Base-by-base conservation (phyloP, 768 basidiomycete genomes). In the Leccinum olivaceopallidum region DNA sequence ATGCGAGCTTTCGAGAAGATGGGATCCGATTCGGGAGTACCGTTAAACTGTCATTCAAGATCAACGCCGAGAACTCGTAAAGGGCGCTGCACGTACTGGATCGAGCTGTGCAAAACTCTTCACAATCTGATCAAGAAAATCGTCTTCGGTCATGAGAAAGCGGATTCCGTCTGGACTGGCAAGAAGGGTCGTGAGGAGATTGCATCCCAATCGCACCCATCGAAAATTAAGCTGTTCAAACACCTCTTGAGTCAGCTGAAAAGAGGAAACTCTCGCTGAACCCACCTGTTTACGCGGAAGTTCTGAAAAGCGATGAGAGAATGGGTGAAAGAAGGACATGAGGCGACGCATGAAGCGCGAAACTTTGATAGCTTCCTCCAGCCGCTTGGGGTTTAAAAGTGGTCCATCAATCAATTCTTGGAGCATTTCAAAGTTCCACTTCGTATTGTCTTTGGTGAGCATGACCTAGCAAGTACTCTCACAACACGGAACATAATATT, bases 251-350 rank as follows among this genome's bases (percentile, higher is more conserved):
- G 34, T 62, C 56, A 37, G n/a, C 39, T 55, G 30, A 55, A 26
- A 37, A 47, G 9, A 13, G 72, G 42, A 28, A 13, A 48, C 12
- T 20, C 13, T 14, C 24, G 37, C 22, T 32, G 26, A 34, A 50
- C 60, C 58, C 57, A 83, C 95, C 73, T 85, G 87, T 48, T 81
- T 86, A 63, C 84, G 83, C 24, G 83, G 83, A 68, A 98, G 80
- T 65, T 93, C 89, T 4, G 92, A 90, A 73, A 97, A 98, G 16
- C 92, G 85, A 73, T 89, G 89, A 58, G 80, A 88, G 71, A 92
- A 90, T 1, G 97, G 97, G 69, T 96, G 90, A 71, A 90, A 98
- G 78, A 98, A 98, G 0, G 86, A 83, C 81, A 96, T 87, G n/a
- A 99, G 77, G 36, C 93, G 81, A 18, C 90, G 84, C 58, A 96